Percentiles rank a stretch among this genome's conserved stretches.
These are phyloP conservation scores for Silene coronaria DNA, from an alignment of 179 eudicot species.

Conservation along the genomic window DNA sequence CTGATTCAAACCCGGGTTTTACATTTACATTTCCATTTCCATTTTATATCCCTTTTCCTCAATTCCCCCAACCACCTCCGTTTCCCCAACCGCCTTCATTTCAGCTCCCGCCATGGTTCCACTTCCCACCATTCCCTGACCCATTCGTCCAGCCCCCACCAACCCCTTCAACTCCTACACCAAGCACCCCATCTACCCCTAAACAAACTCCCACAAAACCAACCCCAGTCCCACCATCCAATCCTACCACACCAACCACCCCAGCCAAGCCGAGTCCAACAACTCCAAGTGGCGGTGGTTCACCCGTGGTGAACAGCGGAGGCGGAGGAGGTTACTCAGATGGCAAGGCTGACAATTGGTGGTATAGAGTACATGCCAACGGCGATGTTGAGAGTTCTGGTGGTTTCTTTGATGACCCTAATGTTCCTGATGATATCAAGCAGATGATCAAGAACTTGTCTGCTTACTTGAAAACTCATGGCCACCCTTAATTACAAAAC, in stretches of 20 bases:
- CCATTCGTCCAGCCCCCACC: slow-evolving; percentile 12
- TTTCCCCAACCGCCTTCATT: no score
- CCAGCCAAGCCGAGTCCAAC: no score
- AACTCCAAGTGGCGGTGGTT: not conserved
- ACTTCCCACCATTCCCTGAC: slow-evolving; percentile 3
- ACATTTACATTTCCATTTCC: not conserved
- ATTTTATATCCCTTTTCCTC: not conserved
- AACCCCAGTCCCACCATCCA: not conserved
- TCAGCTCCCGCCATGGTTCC: no score
- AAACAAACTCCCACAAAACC: not conserved
- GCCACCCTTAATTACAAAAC: slow-evolving; percentile 14
- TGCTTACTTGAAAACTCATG: slow-evolving; percentile 5
- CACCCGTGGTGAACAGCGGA: slow-evolving; percentile 11
- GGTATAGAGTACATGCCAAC: slow-evolving; percentile 20
- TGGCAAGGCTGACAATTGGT: slow-evolving; percentile 18
- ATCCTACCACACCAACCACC: no score
- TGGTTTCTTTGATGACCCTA: slow-evolving; percentile 15
- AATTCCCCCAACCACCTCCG: not conserved
- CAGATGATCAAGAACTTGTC: slow-evolving; percentile 1
- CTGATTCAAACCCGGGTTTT: not conserved
- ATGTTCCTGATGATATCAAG: slow-evolving; percentile 13
- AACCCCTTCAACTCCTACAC: not conserved
- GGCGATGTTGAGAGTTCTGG: slow-evolving; percentile 14
- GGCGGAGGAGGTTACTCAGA: slow-evolving; percentile 6
- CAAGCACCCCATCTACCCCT: not conserved